Percentiles rank a stretch among this genome's conserved stretches.
Conservation (phyloP, 2,329 filamentous ascomycete genomes). For the Claviceps digitariae region DNA sequence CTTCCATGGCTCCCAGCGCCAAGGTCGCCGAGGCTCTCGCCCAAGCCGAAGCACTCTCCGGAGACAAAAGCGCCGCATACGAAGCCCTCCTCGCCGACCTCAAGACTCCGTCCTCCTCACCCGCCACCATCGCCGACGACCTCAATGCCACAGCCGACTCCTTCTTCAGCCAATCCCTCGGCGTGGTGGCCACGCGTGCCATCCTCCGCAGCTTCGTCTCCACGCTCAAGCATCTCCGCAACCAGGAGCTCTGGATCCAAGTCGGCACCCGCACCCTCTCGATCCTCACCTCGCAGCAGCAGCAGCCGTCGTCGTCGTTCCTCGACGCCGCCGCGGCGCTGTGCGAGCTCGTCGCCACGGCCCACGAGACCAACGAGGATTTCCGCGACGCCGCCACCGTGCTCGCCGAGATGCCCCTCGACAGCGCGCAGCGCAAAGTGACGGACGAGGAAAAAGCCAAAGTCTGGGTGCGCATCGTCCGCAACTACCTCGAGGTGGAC, state of each 20-base stretch:
- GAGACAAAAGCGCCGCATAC: slow-evolving; percentile 32
- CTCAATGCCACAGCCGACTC: slow-evolving; percentile 54
- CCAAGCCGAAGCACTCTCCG: slow-evolving; percentile 21
- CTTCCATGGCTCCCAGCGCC: slow-evolving; percentile 23
- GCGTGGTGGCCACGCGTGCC: slow-evolving; percentile 61
- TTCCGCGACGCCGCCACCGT: slow-evolving; percentile 64
- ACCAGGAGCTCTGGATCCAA: slow-evolving; percentile 56
- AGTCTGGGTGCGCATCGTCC: slow-evolving; percentile 87
- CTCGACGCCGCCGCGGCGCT: slow-evolving; percentile 74
- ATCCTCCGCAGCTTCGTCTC: slow-evolving; percentile 55
- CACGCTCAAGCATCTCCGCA: slow-evolving; percentile 45
- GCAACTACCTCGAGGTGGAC: slow-evolving; percentile 88
- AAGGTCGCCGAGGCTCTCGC: slow-evolving; percentile 32
- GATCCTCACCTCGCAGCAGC: slow-evolving; percentile 39
- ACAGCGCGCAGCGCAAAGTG: slow-evolving; percentile 75
- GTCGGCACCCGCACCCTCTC: slow-evolving; percentile 63
- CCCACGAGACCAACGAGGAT: slow-evolving; percentile 72
- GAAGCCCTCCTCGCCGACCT: slow-evolving; percentile 31
- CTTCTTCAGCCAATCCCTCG: slow-evolving; percentile 54
- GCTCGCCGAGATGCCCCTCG: slow-evolving; percentile 74
- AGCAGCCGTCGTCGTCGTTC: slow-evolving; percentile 46
- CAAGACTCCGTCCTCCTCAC: slow-evolving; percentile 25
- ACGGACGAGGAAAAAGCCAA: slow-evolving; percentile 68
- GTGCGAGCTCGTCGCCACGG: slow-evolving; percentile 68
- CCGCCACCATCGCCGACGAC: slow-evolving; percentile 31